These are phyloP conservation scores for Bryoglossum gracile DNA, from an alignment of 495 filamentous ascomycete species.

Conservation along the genomic window DNA sequence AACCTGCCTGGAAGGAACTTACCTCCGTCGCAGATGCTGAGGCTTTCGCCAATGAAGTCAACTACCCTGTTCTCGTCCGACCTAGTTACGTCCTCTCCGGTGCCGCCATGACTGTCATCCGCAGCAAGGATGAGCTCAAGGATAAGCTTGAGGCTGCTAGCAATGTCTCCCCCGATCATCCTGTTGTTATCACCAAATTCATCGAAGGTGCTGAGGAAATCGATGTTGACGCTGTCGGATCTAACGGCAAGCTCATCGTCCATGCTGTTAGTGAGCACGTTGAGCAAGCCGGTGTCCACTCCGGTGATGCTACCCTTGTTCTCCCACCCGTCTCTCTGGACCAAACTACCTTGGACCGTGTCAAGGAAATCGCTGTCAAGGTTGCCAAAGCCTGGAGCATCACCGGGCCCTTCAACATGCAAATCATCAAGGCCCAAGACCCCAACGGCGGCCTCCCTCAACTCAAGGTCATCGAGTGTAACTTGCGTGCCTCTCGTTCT, in stretches of 20 bases:
- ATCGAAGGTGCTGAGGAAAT: constrained; percentile 78
- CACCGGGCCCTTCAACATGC: constrained; percentile 98
- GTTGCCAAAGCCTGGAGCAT: constrained; percentile 96
- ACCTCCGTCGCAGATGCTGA: constrained; percentile 84
- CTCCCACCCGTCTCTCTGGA: constrained; percentile 81
- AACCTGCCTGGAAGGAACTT: constrained; percentile 95
- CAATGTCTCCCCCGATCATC: constrained; percentile 91
- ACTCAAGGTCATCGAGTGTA: constrained; percentile 97
- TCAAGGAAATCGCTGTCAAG: constrained; percentile 93
- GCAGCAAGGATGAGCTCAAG: constrained; percentile 81
- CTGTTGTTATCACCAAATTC: constrained; percentile 98
- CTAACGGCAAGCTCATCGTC: constrained; percentile 74
- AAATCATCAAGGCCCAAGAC: constrained; percentile 89
- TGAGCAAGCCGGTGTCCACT: constrained; percentile 96
- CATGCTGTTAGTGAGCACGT: constrained; percentile 97
- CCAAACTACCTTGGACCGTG: constrained; percentile 64
- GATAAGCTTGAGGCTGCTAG: constrained; percentile 85
- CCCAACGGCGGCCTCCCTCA: constrained; percentile 60
- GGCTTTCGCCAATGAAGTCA: constrained; percentile 78
- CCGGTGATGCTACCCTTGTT: constrained; percentile 91
- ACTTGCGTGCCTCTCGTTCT: constrained; percentile 92
- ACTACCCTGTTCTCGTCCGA: constrained; percentile 89
- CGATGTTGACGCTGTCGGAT: constrained; percentile 92
- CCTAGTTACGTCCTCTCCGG: constrained; percentile 97
- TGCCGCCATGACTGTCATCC: constrained; percentile 99